Percentiles rank a stretch among this genome's conserved stretches.
These are phyloP conservation scores for Curvularia lunata DNA, from an alignment of 2,329 filamentous ascomycete species.

Conservation along the genomic window DNA sequence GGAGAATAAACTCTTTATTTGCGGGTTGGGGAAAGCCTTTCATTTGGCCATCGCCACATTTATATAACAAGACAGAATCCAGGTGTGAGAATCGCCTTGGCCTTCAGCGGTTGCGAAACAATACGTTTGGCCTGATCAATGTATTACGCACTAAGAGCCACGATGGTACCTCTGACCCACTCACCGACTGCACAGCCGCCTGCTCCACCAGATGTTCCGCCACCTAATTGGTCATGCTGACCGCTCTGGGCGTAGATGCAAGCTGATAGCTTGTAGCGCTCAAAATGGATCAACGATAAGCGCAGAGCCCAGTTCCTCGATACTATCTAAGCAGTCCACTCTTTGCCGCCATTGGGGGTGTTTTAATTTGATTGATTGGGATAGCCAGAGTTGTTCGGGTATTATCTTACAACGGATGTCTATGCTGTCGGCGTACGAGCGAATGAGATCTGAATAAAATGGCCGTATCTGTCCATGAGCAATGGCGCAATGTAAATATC, in stretches of 20 bases:
- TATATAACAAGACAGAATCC: neutral
- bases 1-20: slow-evolving; percentile 11
- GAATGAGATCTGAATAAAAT: neutral
- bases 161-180: neutral
- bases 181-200: neutral
- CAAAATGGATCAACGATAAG: neutral
- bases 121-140: neutral
- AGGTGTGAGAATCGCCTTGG: neutral
- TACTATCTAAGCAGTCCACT: neutral
- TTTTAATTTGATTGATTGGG: neutral
- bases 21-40: neutral
- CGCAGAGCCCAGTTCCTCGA: neutral
- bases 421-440: neutral
- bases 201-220: neutral
- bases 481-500: neutral
- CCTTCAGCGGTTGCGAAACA: neutral
- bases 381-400: neutral
- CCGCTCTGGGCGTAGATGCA: neutral
- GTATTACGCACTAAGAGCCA: neutral
- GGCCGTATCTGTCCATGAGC: neutral
- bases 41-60: neutral
- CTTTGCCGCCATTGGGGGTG: neutral
- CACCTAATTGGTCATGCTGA: neutral
- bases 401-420: neutral
- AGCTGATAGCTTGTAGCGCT: neutral